Evolutionary conservation across 2,329 filamentous ascomycete genomes (phyloP).

Genomic region (Trichoderma endophyticum): DNA sequence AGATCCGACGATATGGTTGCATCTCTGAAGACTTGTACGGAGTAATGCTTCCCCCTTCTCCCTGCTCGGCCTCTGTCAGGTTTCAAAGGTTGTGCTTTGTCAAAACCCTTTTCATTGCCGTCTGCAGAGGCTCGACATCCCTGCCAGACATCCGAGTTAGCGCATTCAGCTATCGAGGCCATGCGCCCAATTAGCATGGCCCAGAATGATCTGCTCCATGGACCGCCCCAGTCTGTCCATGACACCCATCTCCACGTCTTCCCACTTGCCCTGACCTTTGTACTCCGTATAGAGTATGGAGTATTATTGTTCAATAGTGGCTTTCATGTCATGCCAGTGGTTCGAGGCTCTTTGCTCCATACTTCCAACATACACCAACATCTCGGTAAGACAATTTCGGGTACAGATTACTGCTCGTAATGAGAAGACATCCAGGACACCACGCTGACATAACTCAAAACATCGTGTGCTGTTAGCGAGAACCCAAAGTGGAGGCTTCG

Average conservation of each 20-base stretch:
- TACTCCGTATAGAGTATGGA: constrained; percentile 6
- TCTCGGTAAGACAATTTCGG: neutral
- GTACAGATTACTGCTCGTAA: neutral
- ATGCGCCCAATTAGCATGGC: constrained; percentile 24
- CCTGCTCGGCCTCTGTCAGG: neutral
- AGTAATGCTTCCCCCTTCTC: neutral
- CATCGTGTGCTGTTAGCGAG: neutral
- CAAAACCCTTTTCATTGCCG: neutral
- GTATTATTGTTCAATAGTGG: neutral
- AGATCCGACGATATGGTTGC: neutral
- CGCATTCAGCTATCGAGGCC: constrained; percentile 24
- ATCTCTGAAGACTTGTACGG: neutral
- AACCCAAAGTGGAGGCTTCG: neutral
- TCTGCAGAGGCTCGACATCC: constrained; percentile 18
- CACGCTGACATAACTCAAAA: neutral
- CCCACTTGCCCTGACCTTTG: neutral
- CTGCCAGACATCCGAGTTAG: constrained; percentile 22
- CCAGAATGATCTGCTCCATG: constrained; percentile 26
- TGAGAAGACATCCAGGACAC: neutral
- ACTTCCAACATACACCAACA: neutral
- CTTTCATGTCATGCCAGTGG: neutral
- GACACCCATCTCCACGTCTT: constrained; percentile 7
- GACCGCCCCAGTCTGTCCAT: constrained; percentile 10
- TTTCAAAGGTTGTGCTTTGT: neutral
- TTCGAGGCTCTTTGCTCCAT: neutral